Base-by-base conservation (phyloP, 23 red algal genomes). In the Agarophyton chilense region DNA sequence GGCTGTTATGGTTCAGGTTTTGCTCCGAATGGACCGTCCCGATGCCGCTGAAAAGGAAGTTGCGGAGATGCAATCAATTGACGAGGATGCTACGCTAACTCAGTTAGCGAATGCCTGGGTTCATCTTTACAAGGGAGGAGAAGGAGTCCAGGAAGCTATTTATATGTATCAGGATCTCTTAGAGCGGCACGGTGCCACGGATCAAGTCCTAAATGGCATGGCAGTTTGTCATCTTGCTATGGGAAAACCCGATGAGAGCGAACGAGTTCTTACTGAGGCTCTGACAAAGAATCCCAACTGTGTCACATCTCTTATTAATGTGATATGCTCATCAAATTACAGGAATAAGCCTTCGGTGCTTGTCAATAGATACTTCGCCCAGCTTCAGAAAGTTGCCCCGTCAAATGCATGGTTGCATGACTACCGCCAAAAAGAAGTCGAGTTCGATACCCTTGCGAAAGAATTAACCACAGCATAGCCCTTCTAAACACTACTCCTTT, bases 111-210 rank as follows among this genome's bases (percentile, higher is more conserved):
- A 62, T 64, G 90, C 90, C 14, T 84, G 81, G 95, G 62, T 90
- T 29, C 61, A 80, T 80, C 41, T 97, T 0, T 61, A 81, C 42
- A 84, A 82, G 50, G 92, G 87, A 36, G 71, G 66, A 26, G 94
- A 91, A 28, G 64, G 77, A 41, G 89, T 93, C 44, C 72, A 89
- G 19, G 92, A 93, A 25, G 96, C 96, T 5, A 54, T 90, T 44
- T 93, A 89, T 54, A 89, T 88, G 46, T 95, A 90, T 51, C 61
- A 77, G 52, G 96, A 98, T 17, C 61, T 98, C 13, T 45, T 93
- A 0, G 96, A 98, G 53, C 51, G 96, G 32, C 92, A 98, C 77
- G 96, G 96, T 12, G 66, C 87, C 34, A 93, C 96, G 18, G 88
- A 84, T 81, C 77, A 78, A 89, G 72, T 98, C 52, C 56, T 98